Evolutionary conservation across 2,329 filamentous ascomycete genomes (phyloP).

Genomic region (Alternaria conjuncta): DNA sequence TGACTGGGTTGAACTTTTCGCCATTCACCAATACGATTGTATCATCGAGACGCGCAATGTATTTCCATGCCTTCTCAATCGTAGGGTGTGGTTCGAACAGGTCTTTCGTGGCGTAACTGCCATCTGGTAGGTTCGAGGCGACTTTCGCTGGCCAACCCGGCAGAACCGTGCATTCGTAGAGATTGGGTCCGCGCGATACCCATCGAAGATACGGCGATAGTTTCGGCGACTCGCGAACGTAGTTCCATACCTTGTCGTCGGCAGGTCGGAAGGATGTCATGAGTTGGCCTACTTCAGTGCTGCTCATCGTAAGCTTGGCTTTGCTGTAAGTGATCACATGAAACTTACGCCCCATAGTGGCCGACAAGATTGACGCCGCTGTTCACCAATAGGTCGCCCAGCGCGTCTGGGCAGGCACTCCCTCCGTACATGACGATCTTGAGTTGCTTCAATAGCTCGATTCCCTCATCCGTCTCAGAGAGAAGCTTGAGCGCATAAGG

Average conservation of each 20-base stretch:
- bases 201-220: slow-evolving; percentile 53
- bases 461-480: slow-evolving; percentile 63
- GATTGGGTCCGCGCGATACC: slow-evolving; percentile 44
- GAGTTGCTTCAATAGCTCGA: slow-evolving; percentile 56
- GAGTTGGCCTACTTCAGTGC: slow-evolving; percentile 68
- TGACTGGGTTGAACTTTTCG: slow-evolving; percentile 57
- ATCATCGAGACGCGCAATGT: slow-evolving; percentile 55
- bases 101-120: slow-evolving; percentile 46
- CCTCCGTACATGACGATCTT: slow-evolving; percentile 66
- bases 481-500: slow-evolving; percentile 70
- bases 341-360: slow-evolving; percentile 61
- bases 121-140: slow-evolving; percentile 26
- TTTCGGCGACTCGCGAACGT: slow-evolving; percentile 54
- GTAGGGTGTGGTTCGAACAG: slow-evolving; percentile 55
- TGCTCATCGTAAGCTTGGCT: slow-evolving; percentile 26
- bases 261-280: slow-evolving; percentile 65
- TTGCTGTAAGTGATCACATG: no score
- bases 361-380: slow-evolving; percentile 62
- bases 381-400: slow-evolving; percentile 61
- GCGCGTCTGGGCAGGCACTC: slow-evolving; percentile 63
- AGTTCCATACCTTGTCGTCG: slow-evolving; percentile 67
- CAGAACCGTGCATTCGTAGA: slow-evolving; percentile 51
- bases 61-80: slow-evolving; percentile 54
- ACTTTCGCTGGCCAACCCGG: slow-evolving; percentile 47
- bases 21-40: slow-evolving; percentile 57